Conservation (phyloP, 495 filamentous ascomycete genomes). For the Lentithecium fluviatile region DNA sequence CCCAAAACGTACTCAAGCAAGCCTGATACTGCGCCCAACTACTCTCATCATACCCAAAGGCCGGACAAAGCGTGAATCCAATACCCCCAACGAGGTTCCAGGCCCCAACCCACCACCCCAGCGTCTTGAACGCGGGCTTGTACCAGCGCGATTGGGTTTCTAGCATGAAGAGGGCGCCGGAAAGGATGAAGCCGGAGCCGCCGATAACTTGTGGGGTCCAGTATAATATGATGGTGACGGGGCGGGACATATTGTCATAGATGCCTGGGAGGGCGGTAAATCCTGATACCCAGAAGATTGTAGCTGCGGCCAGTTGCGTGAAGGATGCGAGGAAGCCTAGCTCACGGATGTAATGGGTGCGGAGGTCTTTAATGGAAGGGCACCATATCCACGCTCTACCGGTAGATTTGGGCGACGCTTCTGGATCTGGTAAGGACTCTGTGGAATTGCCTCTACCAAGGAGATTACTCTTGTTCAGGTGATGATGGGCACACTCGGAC, state of each 20-base stretch:
- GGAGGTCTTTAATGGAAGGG: slow-evolving; percentile 57
- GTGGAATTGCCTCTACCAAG: slow-evolving; percentile 41
- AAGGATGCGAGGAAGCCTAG: slow-evolving; percentile 67
- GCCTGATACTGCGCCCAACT: slow-evolving; percentile 59
- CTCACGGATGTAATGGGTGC: slow-evolving; percentile 63
- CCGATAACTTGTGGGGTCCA: slow-evolving; percentile 71
- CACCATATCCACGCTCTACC: slow-evolving; percentile 57
- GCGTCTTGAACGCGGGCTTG: slow-evolving; percentile 53
- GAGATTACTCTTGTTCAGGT: slow-evolving; percentile 52
- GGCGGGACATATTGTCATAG: slow-evolving; percentile 47
- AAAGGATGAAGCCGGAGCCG: slow-evolving; percentile 63
- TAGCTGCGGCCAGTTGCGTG: slow-evolving; percentile 60
- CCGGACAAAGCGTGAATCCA: slow-evolving; percentile 68
- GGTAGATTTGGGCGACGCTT: background rate
- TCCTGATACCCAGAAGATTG: slow-evolving; percentile 68
- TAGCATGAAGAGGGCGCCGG: slow-evolving; percentile 61
- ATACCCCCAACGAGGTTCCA: slow-evolving; percentile 63
- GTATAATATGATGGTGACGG: slow-evolving; percentile 57
- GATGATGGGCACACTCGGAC: slow-evolving; percentile 52
- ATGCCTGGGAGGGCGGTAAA: slow-evolving; percentile 65
- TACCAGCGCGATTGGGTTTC: slow-evolving; percentile 71
- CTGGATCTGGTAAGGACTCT: background rate
- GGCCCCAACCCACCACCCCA: slow-evolving; percentile 63
- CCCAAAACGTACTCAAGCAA: slow-evolving; percentile 63
- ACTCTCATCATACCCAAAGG: slow-evolving; percentile 52